Percentiles rank a stretch among this genome's conserved stretches.
Evolutionary conservation across 2,329 filamentous ascomycete species (phyloP).

Genomic region (Stagonosporopsis rhizophila): DNA sequence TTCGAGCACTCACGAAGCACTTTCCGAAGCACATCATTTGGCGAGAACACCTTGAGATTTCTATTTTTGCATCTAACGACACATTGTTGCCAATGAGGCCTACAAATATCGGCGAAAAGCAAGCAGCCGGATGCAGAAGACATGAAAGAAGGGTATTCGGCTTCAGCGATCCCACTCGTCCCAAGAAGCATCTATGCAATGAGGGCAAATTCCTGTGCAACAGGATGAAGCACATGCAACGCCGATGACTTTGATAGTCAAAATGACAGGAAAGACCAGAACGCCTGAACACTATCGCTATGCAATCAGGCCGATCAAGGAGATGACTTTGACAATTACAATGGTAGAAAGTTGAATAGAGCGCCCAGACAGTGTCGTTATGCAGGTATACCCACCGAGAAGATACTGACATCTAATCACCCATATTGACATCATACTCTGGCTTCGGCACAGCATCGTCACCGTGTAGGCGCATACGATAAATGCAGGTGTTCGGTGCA

Average conservation of each 20-base stretch:
- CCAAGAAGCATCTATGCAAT: neutral
- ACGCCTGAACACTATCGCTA: neutral
- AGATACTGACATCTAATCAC: conserved; percentile 22
- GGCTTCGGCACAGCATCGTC: conserved; percentile 29
- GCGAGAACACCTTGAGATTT: neutral
- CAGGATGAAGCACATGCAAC: neutral
- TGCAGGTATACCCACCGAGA: neutral
- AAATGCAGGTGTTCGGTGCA: conserved; percentile 54
- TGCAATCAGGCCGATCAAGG: neutral
- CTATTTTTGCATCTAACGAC: neutral
- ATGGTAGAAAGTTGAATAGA: neutral
- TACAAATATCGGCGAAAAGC: neutral
- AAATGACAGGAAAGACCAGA: neutral
- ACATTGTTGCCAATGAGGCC: neutral
- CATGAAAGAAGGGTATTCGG: conserved; percentile 16
- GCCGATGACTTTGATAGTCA: neutral
- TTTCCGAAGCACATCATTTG: too few relatives aligned
- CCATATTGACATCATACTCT: conserved; percentile 29
- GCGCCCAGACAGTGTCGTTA: neutral
- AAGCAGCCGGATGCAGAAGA: neutral
- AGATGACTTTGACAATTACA: neutral
- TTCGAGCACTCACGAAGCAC: too few relatives aligned
- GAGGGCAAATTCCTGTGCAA: neutral
- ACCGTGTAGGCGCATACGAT: conserved; percentile 55
- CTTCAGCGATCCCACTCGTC: conserved; percentile 1